Evolutionary conservation across 2,329 filamentous ascomycete species (phyloP).

Genomic region (Colletotrichum sp.): DNA sequence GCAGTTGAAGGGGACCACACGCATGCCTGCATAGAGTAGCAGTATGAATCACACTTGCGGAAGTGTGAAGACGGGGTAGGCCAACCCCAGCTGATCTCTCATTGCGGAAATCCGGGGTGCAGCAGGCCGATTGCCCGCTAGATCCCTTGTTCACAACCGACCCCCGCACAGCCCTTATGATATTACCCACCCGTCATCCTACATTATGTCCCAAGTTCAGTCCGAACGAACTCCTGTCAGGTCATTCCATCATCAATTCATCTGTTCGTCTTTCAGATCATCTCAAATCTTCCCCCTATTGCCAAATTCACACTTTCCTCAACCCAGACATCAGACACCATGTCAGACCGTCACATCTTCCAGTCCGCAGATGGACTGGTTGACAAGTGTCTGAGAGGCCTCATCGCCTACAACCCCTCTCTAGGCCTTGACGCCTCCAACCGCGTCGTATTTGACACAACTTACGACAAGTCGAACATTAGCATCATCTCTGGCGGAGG

Average conservation of each 20-base stretch:
- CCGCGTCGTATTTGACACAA: constrained; percentile 55
- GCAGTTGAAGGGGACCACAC: not conserved
- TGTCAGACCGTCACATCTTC: constrained; percentile 61
- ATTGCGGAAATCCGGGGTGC: constrained; percentile 17
- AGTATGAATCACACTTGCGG: not conserved
- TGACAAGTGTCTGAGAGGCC: constrained; percentile 54
- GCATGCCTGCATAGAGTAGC: not conserved
- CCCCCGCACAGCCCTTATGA: constrained; percentile 11
- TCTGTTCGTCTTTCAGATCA: not conserved
- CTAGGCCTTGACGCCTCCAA: constrained; percentile 56
- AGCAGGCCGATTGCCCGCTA: not conserved
- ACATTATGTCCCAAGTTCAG: not conserved
- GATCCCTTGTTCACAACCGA: not conserved
- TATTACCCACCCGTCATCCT: not conserved
- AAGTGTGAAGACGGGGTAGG: not conserved
- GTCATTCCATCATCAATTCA: not conserved
- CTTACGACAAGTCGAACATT: constrained; percentile 48
- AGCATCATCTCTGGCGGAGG: constrained; percentile 60
- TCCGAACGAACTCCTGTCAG: not conserved
- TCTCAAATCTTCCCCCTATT: not conserved
- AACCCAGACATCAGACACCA: constrained; percentile 26
- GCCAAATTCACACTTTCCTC: not conserved
- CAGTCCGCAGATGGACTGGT: constrained; percentile 58
- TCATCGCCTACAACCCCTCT: constrained; percentile 58
- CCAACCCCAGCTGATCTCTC: constrained; percentile 9